Conservation (phyloP, 169 alveolate genomes). For the Plasmodium inui region DNA sequence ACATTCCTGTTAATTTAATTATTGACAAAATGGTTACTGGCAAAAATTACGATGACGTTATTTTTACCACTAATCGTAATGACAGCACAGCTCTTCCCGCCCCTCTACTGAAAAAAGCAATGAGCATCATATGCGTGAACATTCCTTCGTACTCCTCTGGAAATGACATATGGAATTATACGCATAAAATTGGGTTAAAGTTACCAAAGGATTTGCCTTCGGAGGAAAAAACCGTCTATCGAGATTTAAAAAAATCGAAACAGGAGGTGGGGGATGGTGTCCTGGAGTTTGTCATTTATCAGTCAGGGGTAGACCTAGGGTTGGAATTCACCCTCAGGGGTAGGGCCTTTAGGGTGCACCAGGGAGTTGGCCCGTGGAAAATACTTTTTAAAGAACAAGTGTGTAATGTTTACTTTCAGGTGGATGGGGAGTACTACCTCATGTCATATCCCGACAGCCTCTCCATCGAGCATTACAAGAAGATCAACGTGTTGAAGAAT, state of each 20-base stretch:
- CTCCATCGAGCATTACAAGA: constrained; percentile 49
- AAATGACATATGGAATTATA: constrained; percentile 75
- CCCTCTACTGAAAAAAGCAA: constrained; percentile 78
- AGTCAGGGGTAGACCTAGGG: constrained; percentile 72
- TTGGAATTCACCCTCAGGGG: constrained; percentile 76
- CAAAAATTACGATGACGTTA: constrained; percentile 58
- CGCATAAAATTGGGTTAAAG: constrained; percentile 75
- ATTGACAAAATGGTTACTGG: constrained; percentile 82
- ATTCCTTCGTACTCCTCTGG: constrained; percentile 85
- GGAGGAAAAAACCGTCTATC: constrained; percentile 11
- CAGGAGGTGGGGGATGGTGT: constrained; percentile 85
- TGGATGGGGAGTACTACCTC: constrained; percentile 84
- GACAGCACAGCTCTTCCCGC: constrained; percentile 17
- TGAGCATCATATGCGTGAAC: constrained; percentile 79
- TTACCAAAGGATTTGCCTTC: constrained; percentile 40
- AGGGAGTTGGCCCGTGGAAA: constrained; percentile 89
- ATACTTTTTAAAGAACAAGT: constrained; percentile 78
- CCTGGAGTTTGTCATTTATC: constrained; percentile 77
- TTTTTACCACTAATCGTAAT: constrained; percentile 78
- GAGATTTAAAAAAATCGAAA: constrained; percentile 35
- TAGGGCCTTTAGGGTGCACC: constrained; percentile 83
- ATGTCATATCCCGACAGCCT: constrained; percentile 38
- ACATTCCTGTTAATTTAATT: constrained; percentile 77
- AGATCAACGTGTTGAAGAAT: constrained; percentile 58
- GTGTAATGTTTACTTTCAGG: constrained; percentile 82